Evolutionary conservation across 2,329 filamentous ascomycete genomes (phyloP), one percentile per base, ranked within the genome.

Genomic region (Metarhizium anisopliae): DNA sequence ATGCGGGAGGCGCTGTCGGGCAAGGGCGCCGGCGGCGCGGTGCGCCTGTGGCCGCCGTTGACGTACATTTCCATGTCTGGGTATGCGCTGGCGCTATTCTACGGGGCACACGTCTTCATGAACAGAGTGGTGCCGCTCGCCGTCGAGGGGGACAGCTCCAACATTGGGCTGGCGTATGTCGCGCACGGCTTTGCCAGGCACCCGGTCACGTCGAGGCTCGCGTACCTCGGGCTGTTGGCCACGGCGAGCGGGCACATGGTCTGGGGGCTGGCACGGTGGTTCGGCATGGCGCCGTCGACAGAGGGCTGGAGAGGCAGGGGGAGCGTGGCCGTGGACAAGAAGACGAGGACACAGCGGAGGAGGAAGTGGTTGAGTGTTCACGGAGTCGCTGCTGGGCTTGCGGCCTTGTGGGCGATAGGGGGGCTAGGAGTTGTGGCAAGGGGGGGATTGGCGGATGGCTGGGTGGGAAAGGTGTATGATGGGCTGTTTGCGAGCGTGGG

Each of bases 201-300:
- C 64, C 84, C 86, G 0, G 61, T 78, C 2, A 68, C 86, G 8
- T 83, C 87, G n/a, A 87, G 84, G 68, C 62, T 79, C 1, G 85
- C 87, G 1, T 96, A 95, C 68, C 65, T 75, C 1, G 78, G 84
- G 2, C 75, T 96, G 51, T 74, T 96, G 6, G 75, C 74, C 16
- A 72, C 86, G 0, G 87, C 84, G 0, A 84, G 82, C 29, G 89
- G 85, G 58, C 92, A 96, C 73, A 84, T 92, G 68, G 82, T 89
- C 7, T 95, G 90, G 83, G 92, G 92, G 2, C 83, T 84, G 72
- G 89, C 90, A n/a, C 87, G 83, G 69, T 96, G 90, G 88, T 73
- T 92, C 58, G 84, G 84, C 0, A 75, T 81, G 50, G 77, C 84
- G 52, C 85, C 86, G 20, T 76, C 77, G 2, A 76, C 74, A 59